Evolutionary conservation across 208 protist genomes (phyloP).

Genomic region (Leishmania braziliensis): DNA sequence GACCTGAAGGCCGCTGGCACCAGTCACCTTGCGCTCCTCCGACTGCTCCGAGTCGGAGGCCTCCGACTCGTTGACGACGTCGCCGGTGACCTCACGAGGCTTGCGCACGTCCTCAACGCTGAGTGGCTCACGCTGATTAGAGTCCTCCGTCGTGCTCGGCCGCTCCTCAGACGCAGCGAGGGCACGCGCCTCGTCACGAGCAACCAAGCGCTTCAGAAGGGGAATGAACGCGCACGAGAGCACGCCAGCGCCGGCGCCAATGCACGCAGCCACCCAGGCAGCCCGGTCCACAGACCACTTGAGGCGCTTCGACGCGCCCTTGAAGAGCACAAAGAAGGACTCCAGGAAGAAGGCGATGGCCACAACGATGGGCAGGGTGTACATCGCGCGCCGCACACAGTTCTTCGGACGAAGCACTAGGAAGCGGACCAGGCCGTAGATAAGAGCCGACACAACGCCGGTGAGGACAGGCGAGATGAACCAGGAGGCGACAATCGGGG

Average conservation of each 20-base stretch:
- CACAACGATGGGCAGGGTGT: constrained; percentile 48
- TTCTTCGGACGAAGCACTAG: constrained; percentile 41
- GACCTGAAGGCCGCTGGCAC: constrained; percentile 10
- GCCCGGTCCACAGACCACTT: constrained; percentile 35
- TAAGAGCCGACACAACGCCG: constrained; percentile 36
- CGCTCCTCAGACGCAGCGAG: constrained; percentile 8
- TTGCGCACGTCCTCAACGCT: constrained; percentile 8
- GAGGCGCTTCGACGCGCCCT: constrained; percentile 44
- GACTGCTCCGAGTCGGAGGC: not conserved
- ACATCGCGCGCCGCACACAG: constrained; percentile 34
- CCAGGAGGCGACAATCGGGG: constrained; percentile 63
- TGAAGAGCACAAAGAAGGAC: constrained; percentile 66
- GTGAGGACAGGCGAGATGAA: constrained; percentile 59
- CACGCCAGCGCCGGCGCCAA: constrained; percentile 37
- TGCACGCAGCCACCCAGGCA: constrained; percentile 49
- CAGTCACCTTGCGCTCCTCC: constrained; percentile 11
- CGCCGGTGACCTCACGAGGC: constrained; percentile 1
- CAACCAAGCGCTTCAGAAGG: constrained; percentile 33
- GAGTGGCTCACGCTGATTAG: not conserved
- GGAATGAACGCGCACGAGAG: constrained; percentile 50
- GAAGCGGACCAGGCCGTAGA: constrained; percentile 42
- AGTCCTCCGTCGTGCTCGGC: constrained; percentile 4
- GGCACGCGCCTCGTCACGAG: constrained; percentile 12
- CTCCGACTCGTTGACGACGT: constrained; percentile 14
- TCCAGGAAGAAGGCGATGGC: constrained; percentile 61